phyloP scores from a whole-genome alignment of 345 rosid genomes.

The Salix udensis region DNA sequence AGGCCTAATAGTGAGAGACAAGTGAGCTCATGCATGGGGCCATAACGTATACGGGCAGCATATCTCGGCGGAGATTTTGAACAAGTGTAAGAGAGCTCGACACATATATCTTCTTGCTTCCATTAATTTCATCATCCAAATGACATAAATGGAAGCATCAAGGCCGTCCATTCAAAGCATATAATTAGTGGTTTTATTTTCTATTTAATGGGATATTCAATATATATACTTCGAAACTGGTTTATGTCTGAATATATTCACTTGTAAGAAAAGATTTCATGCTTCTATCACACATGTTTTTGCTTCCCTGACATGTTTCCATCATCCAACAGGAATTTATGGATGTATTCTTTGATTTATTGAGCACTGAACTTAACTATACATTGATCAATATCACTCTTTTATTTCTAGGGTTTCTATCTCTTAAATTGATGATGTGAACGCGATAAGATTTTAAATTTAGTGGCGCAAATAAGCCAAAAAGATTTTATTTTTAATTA shows the following conservation, averaged over 20 bases:
- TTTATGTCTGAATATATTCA: not conserved
- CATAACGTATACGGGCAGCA: not conserved
- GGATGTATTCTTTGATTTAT: too few species aligned
- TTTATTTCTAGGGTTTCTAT: not conserved
- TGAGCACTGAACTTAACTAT: too few species aligned
- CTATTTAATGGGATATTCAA: too few species aligned
- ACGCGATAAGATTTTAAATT: not conserved
- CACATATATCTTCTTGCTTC: not conserved
- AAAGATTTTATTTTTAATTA: not conserved
- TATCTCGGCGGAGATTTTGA: not conserved
- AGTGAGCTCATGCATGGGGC: not conserved
- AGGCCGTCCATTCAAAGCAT: too few species aligned
- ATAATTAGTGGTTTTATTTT: too few species aligned
- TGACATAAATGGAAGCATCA: too few species aligned
- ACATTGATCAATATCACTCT: not conserved
- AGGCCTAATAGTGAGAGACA: not conserved
- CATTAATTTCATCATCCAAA: too few species aligned
- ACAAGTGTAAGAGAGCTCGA: not conserved
- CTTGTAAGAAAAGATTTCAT: too few species aligned
- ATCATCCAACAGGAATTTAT: not conserved
- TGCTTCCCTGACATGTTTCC: not conserved
- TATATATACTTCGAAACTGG: not conserved
- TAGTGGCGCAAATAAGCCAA: not conserved
- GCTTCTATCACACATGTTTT: not conserved
- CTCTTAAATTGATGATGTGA: not conserved